These are phyloP conservation scores for Ephemerocybe angulata DNA, from an alignment of 768 basidiomycete species.

Conservation along the genomic window DNA sequence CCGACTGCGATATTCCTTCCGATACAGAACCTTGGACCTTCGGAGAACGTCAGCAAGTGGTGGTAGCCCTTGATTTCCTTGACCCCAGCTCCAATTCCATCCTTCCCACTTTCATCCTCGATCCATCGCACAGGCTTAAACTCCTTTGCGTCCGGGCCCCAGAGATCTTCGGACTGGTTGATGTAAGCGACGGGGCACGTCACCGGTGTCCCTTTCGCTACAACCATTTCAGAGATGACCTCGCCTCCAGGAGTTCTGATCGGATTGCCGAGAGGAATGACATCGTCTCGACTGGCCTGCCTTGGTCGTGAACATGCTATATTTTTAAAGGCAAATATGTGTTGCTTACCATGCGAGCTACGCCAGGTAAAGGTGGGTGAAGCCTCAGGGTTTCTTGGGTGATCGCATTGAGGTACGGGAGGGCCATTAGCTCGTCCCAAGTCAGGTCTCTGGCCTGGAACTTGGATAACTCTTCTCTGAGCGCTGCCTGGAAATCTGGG, in stretches of 20 bases:
- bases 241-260: constrained; percentile 40
- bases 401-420: constrained; percentile 58
- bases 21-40: constrained; percentile 49
- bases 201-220: constrained; percentile 47
- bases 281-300: constrained; percentile 53
- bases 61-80: constrained; percentile 46
- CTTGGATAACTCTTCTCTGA: constrained; percentile 46
- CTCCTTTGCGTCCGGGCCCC: constrained; percentile 57
- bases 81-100: constrained; percentile 26
- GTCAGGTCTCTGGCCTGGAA: constrained; percentile 46
- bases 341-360: constrained; percentile 38
- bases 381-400: constrained; percentile 40
- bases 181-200: constrained; percentile 41
- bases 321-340: no score
- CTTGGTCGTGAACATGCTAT: no score
- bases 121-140: constrained; percentile 68
- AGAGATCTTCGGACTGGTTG: constrained; percentile 50
- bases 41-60: constrained; percentile 49
- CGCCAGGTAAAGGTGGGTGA: constrained; percentile 34
- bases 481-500: constrained; percentile 40
- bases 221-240: constrained; percentile 33
- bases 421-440: constrained; percentile 48
- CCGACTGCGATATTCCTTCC: constrained; percentile 47
- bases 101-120: no score
- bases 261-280: constrained; percentile 54